Conservation (phyloP, 2,329 filamentous ascomycete genomes). For the Metarhizium album region DNA sequence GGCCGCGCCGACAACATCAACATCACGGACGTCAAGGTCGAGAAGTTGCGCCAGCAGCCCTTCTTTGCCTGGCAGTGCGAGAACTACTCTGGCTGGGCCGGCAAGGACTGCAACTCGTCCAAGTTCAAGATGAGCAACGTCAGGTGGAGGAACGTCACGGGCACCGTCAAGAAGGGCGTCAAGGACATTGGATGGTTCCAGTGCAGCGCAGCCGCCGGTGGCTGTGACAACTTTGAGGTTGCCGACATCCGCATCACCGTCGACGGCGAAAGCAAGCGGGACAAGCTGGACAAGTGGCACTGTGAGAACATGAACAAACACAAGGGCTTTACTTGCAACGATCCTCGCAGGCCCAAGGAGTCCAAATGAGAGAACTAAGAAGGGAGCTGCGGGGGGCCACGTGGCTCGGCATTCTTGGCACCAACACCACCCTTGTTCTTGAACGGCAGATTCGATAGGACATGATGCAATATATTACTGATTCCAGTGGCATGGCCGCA, state of each 20-base stretch:
- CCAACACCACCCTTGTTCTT: too few relatives aligned
- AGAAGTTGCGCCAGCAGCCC: constrained; percentile 17
- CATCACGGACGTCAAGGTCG: constrained; percentile 20
- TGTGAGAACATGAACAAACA: constrained; percentile 17
- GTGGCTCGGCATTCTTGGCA: too few relatives aligned
- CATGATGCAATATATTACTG: too few relatives aligned
- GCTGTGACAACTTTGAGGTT: constrained; percentile 19
- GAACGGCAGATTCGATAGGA: too few relatives aligned
- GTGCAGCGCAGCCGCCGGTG: constrained; percentile 21
- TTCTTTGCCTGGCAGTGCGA: constrained; percentile 26
- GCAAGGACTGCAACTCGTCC: constrained; percentile 24
- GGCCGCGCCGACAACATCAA: constrained; percentile 27
- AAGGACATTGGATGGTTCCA: constrained; percentile 17
- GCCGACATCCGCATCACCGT: constrained; percentile 14
- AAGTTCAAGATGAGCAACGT: constrained; percentile 20
- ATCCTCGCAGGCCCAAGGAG: not conserved
- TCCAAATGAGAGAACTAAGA: not conserved
- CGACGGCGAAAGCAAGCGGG: constrained; percentile 7
- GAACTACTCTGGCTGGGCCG: constrained; percentile 22
- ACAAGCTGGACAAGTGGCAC: constrained; percentile 14
- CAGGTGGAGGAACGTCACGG: constrained; percentile 16
- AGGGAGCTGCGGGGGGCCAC: too few relatives aligned
- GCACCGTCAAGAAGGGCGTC: constrained; percentile 18
- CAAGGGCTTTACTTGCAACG: constrained; percentile 16
- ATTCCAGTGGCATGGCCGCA: too few relatives aligned